Evolutionary conservation across 495 filamentous ascomycete species (phyloP), one percentile per base, ranked within the genome.

Genomic region (Cercophora newfieldiana): DNA sequence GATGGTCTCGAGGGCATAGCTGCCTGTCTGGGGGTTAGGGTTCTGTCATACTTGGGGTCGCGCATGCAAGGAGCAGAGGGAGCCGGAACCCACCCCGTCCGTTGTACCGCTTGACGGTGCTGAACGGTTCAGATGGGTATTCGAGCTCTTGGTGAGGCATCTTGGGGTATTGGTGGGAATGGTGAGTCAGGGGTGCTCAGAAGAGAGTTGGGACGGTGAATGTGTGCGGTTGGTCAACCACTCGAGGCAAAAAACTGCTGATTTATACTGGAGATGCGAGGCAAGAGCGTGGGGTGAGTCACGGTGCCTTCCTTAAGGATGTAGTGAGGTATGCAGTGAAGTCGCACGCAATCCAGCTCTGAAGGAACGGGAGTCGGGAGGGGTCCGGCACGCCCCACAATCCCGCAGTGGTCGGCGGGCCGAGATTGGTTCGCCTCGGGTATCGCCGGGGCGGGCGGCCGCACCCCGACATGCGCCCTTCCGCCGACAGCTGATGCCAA

Each of bases 1-100:
- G 74, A 97, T 93, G 6, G 89, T 86, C 21, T 84, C 80, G 51
- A 89, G 82, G 67, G 93, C 87, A 76, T 97, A 96, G 47, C 81
- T 85, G 25, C 87, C 91, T 94, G 63, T 33, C 22, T 7, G 1
- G n/a, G 26, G 21, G 64, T 33, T 47, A 31, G 29, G 37, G 30
- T 63, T 65, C 54, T 56, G 24, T 66, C 31, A 31, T 62, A 16
- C n/a, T 28, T 19, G 7, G 30, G 12, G 18, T n/a, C n/a, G n/a
- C n/a, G 30, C 44, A 29, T 25, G 49, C 1, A 33, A 37, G 30
- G 2, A 4, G 21, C 26, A 50, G 33, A 33, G n/a, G 16, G 30
- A 58, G 58, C 26, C 21, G 16, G 30, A 58, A 60, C 26, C 21
- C 77, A 92, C 91, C 91, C 77, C 87, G 83, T 66, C 87, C 78